Conservation (phyloP, 768 basidiomycete species). For the Lanmaoa rubissima region DNA sequence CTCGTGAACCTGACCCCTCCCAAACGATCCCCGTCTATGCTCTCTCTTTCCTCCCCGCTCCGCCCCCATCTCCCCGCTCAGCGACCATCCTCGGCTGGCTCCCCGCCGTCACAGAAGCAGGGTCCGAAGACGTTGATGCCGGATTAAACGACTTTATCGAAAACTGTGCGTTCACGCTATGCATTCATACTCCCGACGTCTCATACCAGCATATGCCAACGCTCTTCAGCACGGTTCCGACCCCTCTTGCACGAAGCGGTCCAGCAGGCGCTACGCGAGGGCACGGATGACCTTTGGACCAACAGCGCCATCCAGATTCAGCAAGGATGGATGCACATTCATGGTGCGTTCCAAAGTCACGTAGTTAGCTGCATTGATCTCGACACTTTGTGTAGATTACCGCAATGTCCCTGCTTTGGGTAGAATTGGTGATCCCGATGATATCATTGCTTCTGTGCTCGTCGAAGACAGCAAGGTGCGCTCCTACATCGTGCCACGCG, state of each 20-base stretch:
- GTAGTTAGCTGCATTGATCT: not conserved
- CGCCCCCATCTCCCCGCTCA: constrained; percentile 46
- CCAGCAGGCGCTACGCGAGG: constrained; percentile 50
- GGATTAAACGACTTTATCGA: constrained; percentile 69
- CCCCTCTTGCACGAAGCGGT: constrained; percentile 60
- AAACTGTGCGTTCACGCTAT: constrained; percentile 51
- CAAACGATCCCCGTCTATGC: constrained; percentile 52
- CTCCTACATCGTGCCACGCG: not conserved
- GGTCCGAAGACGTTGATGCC: constrained; percentile 39
- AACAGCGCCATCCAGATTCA: constrained; percentile 64
- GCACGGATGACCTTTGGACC: constrained; percentile 62
- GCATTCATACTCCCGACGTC: not conserved
- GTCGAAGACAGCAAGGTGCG: constrained; percentile 67
- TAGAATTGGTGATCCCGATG: constrained; percentile 79
- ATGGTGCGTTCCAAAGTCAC: constrained; percentile 38
- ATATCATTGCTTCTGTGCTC: constrained; percentile 75
- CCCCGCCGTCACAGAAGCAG: constrained; percentile 43
- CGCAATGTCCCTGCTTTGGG: constrained; percentile 74
- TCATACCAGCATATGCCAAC: not conserved
- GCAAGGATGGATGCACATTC: constrained; percentile 87
- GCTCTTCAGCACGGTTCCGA: constrained; percentile 53
- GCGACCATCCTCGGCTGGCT: constrained; percentile 67
- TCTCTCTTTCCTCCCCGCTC: constrained; percentile 55
- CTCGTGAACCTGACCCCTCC: constrained; percentile 43
- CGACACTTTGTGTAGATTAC: constrained; percentile 44